Evolutionary conservation across 2,329 filamentous ascomycete species (phyloP), one percentile per base, ranked within the genome.

Genomic region (Pestalotiopsis sp.): DNA sequence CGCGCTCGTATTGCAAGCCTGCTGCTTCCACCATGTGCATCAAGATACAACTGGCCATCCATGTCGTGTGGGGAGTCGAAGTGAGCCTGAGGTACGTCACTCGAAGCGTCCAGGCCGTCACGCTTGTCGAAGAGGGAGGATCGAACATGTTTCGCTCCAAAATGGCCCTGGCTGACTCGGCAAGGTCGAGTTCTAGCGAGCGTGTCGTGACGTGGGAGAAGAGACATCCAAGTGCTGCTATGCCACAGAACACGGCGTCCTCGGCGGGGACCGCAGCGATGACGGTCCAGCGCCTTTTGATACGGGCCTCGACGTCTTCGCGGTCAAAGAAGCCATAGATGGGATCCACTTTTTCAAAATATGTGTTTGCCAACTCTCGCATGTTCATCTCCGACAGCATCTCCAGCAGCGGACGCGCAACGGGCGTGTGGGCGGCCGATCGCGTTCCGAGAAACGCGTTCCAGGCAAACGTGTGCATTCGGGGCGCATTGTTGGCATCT

Each of bases 1-100:
- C 75, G 25, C 17, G 45, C 68, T 85, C 84, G 3, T 77, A 77
- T 25, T 86, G 83, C 1, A 87, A 68, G 0, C 84, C 83, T 1
- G 85, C 83, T 3, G 87, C 86, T 72, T 90, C 88, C 2, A 87
- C 79, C 64, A 89, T 80, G 71, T 90, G 88, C 85, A 90, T 87
- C 23, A 87, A 76, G 1, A 82, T 84, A 69, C 84, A 88, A 70
- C 85, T 88, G 0, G 87, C 86, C 78, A 89, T 86, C 87, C 86
- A 88, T 2, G 85, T 82, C 0, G 82, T 81, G 68, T 90, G 84
- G 1, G 86, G 86, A 2, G 85, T 82, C 2, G 82, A 84, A 0
- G 86, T 86, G 61, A 86, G 81, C 12, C 88, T 81, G 9, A 90
- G 77, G 68, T 89, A 88, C 0, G 85, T 78, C 0, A 83, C 82